Conservation (phyloP, 106 monocot genomes). For the Acorus gramineus region DNA sequence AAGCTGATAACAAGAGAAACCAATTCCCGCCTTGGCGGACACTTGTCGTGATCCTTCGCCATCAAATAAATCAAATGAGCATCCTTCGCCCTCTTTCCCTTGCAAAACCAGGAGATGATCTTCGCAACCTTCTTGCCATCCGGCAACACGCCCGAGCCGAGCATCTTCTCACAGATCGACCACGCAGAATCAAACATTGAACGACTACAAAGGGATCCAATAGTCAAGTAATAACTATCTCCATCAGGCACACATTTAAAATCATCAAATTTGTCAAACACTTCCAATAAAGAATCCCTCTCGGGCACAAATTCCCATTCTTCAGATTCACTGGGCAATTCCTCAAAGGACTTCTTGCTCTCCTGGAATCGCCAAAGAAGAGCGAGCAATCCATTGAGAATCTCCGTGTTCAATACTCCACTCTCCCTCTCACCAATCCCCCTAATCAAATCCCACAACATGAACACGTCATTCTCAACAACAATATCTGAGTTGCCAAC, state of each 20-base stretch:
- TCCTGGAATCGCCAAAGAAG: conserved; percentile 46
- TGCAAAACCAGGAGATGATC: conserved; percentile 54
- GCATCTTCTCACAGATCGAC: conserved; percentile 79
- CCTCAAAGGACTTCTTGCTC: conserved; percentile 11
- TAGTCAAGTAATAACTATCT: conserved; percentile 54
- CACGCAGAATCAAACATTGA: conserved; percentile 43
- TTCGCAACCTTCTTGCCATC: conserved; percentile 53
- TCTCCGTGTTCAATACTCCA: conserved; percentile 28
- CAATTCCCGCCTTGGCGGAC: conserved; percentile 16
- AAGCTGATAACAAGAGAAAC: conserved; percentile 39
- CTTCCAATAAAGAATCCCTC: conserved; percentile 34
- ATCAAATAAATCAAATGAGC: conserved; percentile 57
- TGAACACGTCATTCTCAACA: conserved; percentile 36
- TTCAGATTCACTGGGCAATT: no score
- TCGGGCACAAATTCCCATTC: no score
- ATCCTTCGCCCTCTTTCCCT: conserved; percentile 47
- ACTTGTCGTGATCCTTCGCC: conserved; percentile 52
- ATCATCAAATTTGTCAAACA: conserved; percentile 63
- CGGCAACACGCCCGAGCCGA: conserved; percentile 48
- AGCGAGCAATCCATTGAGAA: conserved; percentile 54
- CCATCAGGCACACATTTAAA: conserved; percentile 47
- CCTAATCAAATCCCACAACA: conserved; percentile 77
- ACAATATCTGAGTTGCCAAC: conserved; percentile 20
- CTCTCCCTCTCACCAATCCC: conserved; percentile 41
- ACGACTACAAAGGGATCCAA: conserved; percentile 49